Evolutionary conservation across 306 rosid species (phyloP), one percentile per base, ranked within the genome.

Genomic region (Oxytropis ochrocephala): DNA sequence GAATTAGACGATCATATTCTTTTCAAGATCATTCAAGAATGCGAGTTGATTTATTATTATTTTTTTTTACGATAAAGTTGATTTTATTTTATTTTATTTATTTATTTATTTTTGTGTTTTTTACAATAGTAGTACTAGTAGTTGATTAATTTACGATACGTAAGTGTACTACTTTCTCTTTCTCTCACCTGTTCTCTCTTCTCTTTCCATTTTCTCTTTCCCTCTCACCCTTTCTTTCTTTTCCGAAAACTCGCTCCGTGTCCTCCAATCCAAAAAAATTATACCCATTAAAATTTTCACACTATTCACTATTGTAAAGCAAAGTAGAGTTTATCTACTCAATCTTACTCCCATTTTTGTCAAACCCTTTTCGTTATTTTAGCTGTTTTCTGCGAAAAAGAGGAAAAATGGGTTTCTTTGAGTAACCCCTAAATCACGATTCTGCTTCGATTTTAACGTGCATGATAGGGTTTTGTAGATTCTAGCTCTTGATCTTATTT

Each of bases 281-380:
- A 56, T 38, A 61, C 27, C 86, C 81, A 47, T 39, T 69, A 71
- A 77, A 75, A 79, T 73, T 77, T 42, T n/a, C 46, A 56, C 48
- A 39, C 18, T 72, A 56, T 65, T 50, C 70, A 59, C 77, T 63
- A 46, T 72, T 67, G 33, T 36, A 60, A 73, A 47, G 47, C 47
- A 48, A 5, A 32, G 27, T 48, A n/a, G 62, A 67, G 50, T 74
- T 49, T 24, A 16, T 27, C 64, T 35, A 55, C 62, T 55, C 49
- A 38, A 69, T 11, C 29, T 59, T 13, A 36, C 69, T 35, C 48
- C 76, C 3, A 60, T 66, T 75, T 70, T 78, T n/a, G 42, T 50
- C 48, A 8, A 33, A 11, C 32, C 52, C 56, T 24, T 65, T 52
- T 58, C 44, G 10, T 0, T 24, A 72, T 69, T 76, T 6, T 14